phyloP scores from a whole-genome alignment of 148 eudicot genomes.

The Nepenthes mirabilis region DNA sequence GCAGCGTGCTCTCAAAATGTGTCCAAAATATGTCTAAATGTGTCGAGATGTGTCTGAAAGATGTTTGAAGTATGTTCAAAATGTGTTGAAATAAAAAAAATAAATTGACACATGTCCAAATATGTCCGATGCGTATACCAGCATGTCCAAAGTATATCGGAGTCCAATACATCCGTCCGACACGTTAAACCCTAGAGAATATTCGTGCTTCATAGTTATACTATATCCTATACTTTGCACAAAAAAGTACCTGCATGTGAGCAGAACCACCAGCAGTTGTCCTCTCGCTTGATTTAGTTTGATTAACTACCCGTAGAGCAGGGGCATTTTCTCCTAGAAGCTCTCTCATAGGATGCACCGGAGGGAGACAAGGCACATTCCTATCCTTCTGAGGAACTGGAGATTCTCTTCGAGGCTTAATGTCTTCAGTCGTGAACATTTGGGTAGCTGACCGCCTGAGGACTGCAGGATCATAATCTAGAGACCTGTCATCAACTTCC shows the following conservation, averaged over 20 bases:
- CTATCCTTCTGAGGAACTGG: slow-evolving; percentile 16
- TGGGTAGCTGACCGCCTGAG: slow-evolving; percentile 32
- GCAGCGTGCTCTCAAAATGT: too few species aligned
- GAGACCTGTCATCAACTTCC: slow-evolving; percentile 35
- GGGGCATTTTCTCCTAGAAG: slow-evolving; percentile 38
- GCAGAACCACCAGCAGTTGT: slow-evolving; percentile 14
- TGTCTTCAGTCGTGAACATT: slow-evolving; percentile 33
- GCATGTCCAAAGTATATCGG: too few species aligned
- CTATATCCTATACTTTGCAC: not conserved
- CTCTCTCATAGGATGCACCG: slow-evolving; percentile 26
- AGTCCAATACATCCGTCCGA: too few species aligned
- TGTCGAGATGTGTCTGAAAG: too few species aligned
- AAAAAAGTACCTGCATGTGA: slow-evolving; percentile 24
- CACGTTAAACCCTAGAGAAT: not conserved
- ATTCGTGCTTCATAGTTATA: not conserved
- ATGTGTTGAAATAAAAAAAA: too few species aligned
- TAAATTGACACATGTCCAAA: too few species aligned
- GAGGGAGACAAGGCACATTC: slow-evolving; percentile 15
- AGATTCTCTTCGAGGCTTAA: slow-evolving; percentile 24
- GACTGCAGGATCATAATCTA: slow-evolving; percentile 33
- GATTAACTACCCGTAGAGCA: slow-evolving; percentile 24
- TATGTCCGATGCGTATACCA: too few species aligned
- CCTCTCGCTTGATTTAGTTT: slow-evolving; percentile 19
- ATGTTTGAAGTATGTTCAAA: too few species aligned
- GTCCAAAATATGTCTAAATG: too few species aligned